Base-by-base conservation (phyloP, 352 stramenopile species). In the Pythium phragmiticola region DNA sequence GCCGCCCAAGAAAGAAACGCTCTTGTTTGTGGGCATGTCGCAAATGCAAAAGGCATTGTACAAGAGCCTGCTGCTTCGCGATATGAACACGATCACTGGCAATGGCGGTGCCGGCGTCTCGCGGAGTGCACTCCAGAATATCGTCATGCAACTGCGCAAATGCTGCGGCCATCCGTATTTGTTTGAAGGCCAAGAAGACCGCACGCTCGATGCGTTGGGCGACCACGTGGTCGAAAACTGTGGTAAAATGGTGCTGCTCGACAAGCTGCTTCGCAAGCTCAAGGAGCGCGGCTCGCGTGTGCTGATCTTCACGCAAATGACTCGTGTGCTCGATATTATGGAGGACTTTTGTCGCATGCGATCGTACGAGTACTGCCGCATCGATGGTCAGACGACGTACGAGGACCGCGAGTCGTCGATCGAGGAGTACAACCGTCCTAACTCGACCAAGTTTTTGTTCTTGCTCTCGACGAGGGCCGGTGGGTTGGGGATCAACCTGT, bases 401-500 rank as follows among this genome's bases (percentile, higher is more conserved):
- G 84, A 95, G 56, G 84, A 93, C 37, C 87, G 87, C 13, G 84
- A 95, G 65, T 82, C 63, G 50, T 92, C 84, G 17, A 95, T 95
- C 58, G 87, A 95, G 36, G 82, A 90, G 73, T 99, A 99, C 84
- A 99, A 99, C 78, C 82, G 80, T 16, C 89, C 89, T 4, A 90
- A 98, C 65, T 98, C 93, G 48, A 90, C 85, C 30, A 98, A 99
- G 78, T 99, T 99, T 69, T 70, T 99, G 34, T 99, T 99, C 63
- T 69, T 99, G 37, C 84, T 99, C 50, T 98, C 91, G n/a, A 99
- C 98, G 17, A 86, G 96, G 23, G 95, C 94, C 19, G 98, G 97
- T 63, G 97, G 97, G 52, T 82, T 99, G n/a, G 97, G 97, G 60
- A 99, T 99, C 72, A 99, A 99, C 73, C 78, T 99, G 63, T 96